Evolutionary conservation across 2,329 filamentous ascomycete genomes (phyloP).

Genomic region (Sporothrix brunneoviolacea): DNA sequence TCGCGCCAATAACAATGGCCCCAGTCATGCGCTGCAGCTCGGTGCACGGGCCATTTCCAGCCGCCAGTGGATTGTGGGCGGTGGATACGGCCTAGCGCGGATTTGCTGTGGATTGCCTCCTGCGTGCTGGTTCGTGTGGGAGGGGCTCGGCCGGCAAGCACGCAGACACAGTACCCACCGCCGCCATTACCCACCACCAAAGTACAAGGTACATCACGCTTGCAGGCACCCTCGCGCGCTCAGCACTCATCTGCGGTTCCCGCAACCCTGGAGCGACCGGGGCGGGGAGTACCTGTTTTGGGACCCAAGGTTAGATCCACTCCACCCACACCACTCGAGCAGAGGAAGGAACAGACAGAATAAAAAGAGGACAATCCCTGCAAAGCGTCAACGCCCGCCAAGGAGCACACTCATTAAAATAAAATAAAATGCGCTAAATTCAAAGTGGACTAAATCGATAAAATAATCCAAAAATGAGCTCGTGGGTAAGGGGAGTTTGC

Average conservation of each 20-base stretch:
- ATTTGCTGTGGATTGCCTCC: constrained; percentile 8
- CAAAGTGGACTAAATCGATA: constrained; percentile 6
- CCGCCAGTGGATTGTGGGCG: constrained; percentile 2
- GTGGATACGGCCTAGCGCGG: constrained; percentile 6
- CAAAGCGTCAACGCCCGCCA: constrained; percentile 14
- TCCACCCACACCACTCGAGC: constrained; percentile 1
- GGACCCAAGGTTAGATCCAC: constrained; percentile 17
- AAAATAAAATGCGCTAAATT: constrained; percentile 6
- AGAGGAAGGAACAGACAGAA: background rate
- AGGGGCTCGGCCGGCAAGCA: constrained; percentile 6
- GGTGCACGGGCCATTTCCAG: constrained; percentile 10
- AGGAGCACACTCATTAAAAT: background rate
- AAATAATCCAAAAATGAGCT: constrained; percentile 9
- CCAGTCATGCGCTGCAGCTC: background rate
- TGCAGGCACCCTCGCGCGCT: constrained; percentile 10
- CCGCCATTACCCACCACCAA: background rate
- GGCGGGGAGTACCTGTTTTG: constrained; percentile 17
- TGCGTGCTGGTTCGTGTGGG: background rate
- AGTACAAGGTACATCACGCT: constrained; percentile 7
- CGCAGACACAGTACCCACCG: constrained; percentile 1
- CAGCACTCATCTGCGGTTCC: constrained; percentile 12
- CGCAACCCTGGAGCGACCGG: constrained; percentile 16
- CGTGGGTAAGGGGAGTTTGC: constrained; percentile 23
- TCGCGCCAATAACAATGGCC: constrained; percentile 7
- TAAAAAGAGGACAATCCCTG: background rate